phyloP scores from a whole-genome alignment of 345 rosid genomes.

The Lepidium didymum region DNA sequence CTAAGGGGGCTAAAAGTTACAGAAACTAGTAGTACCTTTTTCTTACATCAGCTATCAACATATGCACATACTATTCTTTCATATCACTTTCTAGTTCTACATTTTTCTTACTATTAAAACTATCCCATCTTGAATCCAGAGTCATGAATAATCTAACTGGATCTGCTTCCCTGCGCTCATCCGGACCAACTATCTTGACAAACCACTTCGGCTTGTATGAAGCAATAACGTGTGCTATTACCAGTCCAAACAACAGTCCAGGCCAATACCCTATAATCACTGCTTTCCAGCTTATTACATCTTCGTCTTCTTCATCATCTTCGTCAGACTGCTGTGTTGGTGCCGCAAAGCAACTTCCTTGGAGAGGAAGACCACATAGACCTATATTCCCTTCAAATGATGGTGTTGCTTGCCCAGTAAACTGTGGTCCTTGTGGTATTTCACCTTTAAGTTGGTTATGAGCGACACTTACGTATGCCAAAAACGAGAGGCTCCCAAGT shows the following conservation, averaged over 20 bases:
- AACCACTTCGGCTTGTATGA: not conserved
- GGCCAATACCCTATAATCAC: conserved; percentile 1
- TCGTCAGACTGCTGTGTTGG: conserved; percentile 2
- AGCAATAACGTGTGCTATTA: not conserved
- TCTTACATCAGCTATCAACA: not conserved
- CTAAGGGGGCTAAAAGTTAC: not conserved
- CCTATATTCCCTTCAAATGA: conserved; percentile 8
- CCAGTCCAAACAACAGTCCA: not conserved
- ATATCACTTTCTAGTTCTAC: not conserved
- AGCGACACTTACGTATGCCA: conserved; percentile 8
- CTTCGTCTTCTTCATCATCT: conserved; percentile 7
- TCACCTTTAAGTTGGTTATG: conserved; percentile 12
- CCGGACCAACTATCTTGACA: not conserved
- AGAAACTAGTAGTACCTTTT: not conserved
- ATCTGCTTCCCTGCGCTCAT: not conserved
- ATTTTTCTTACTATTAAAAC: not conserved
- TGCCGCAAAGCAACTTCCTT: not conserved
- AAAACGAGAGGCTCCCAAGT: not conserved
- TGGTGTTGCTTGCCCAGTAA: conserved; percentile 8
- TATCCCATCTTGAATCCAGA: conserved; percentile 21
- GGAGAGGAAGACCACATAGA: conserved; percentile 10
- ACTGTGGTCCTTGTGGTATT: conserved; percentile 10
- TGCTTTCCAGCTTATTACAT: conserved; percentile 8
- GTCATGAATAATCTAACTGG: conserved; percentile 12
- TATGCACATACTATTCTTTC: not conserved